phyloP scores from a whole-genome alignment of 2,329 filamentous ascomycete genomes.

The Fusarium longipes region DNA sequence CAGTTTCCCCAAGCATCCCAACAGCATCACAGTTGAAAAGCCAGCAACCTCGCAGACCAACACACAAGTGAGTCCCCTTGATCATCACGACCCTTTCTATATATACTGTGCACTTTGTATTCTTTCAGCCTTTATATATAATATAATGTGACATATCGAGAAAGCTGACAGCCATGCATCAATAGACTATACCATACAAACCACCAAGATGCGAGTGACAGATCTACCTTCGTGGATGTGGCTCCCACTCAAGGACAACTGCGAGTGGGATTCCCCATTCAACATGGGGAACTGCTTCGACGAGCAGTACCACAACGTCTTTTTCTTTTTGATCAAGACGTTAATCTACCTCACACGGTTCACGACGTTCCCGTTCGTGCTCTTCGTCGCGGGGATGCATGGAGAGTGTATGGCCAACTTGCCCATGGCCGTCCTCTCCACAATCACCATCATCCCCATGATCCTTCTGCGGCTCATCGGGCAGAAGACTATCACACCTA shows the following conservation, averaged over 20 bases:
- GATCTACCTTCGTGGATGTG: constrained; percentile 9
- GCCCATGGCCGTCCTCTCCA: not conserved
- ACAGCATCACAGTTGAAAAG: not conserved
- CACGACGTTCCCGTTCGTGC: constrained; percentile 5
- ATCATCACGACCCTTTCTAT: not conserved
- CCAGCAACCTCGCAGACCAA: not conserved
- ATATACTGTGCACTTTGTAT: not conserved
- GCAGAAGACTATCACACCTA: not conserved
- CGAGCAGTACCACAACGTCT: constrained; percentile 18
- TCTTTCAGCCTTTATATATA: not conserved
- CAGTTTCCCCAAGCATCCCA: not conserved
- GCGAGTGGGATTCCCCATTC: constrained; percentile 24
- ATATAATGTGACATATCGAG: not conserved
- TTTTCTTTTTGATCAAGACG: constrained; percentile 3
- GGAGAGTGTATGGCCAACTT: constrained; percentile 2
- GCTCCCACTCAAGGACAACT: constrained; percentile 16
- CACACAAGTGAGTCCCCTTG: constrained; percentile 8
- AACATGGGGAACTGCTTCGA: constrained; percentile 18
- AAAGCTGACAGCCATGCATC: not conserved
- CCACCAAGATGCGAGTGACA: constrained; percentile 2
- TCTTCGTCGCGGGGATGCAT: not conserved
- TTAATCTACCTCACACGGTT: constrained; percentile 2
- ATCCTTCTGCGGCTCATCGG: not conserved
- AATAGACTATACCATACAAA: not conserved
- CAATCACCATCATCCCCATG: not conserved